Base-by-base conservation (phyloP, 2,329 filamentous ascomycete species). In the Ilyonectria robusta region DNA sequence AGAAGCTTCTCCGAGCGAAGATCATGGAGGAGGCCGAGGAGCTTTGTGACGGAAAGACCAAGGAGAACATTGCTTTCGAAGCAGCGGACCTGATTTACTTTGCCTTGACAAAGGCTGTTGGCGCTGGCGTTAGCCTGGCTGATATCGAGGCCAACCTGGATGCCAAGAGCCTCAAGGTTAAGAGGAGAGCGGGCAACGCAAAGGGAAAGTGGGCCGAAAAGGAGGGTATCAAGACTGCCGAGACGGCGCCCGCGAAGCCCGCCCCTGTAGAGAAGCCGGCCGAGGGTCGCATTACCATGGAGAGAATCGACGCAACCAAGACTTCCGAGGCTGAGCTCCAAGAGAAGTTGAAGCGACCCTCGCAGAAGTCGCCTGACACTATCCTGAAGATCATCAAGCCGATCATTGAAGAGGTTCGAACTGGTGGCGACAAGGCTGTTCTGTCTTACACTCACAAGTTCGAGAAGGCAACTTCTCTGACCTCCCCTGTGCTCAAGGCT, bases 11-110 rank as follows among this genome's bases (percentile, higher is more conserved):
- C 60, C 88, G 93, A 48, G 96, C 96, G 3, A 99, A 99, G 86
- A 98, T 99, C 62, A 97, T 98, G 91, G 96, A 99, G 81, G 96
- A 99, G 81, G 96, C 96, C 0, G 93, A 97, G 77, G 96, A 99
- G 83, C 87, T 99, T 47, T 98, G 95, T 77, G 91, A 96, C 70
- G 95, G 96, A 17, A 91, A 90, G 72, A 91, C 90, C 0, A 92
- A 93, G 67, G 87, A 95, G 69, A 93, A 98, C 15, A 89, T 97
- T 69, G 94, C 96, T 2, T 97, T 97, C 70, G 96, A 99, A 81
- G 94, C 96, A 9, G 96, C 96, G 0, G 96, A 99, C 78, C 84
- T 99, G 62, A 91, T 99, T 59, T 99, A 98, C 84, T 99, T 99
- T 84, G 94, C 95, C 8, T 84, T 99, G 62, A 94, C 96, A 23